phyloP scores from a whole-genome alignment of 768 basidiomycete species.

The Pisolithus sp. region DNA sequence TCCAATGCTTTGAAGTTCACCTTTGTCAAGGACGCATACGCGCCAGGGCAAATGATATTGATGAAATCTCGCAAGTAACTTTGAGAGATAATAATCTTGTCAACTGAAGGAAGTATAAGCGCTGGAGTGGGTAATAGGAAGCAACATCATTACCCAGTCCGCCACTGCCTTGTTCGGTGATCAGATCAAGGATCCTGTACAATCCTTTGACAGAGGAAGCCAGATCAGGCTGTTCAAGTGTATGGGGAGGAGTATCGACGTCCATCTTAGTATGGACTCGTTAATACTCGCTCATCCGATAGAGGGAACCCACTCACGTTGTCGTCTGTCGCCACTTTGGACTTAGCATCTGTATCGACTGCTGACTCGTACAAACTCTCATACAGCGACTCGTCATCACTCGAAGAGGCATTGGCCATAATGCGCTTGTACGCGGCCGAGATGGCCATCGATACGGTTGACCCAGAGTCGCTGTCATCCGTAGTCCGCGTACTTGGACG shows the following conservation, averaged over 20 bases:
- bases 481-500: neutral
- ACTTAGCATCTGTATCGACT: neutral
- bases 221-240: slow-evolving; percentile 1
- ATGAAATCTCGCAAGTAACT: slow-evolving; percentile 38
- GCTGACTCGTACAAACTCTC: neutral
- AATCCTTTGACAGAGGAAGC: slow-evolving; percentile 29
- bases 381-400: neutral
- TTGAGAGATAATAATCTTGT: slow-evolving; percentile 51
- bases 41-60: slow-evolving; percentile 39
- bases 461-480: neutral
- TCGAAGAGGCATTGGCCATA: neutral
- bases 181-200: slow-evolving; percentile 44
- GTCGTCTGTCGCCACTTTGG: neutral
- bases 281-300: neutral
- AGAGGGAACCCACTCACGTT: neutral
- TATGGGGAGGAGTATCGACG: neutral
- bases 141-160: slow-evolving; percentile 35
- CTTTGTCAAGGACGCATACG: slow-evolving; percentile 44
- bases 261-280: neutral
- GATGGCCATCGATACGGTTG: neutral
- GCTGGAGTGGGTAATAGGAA: neutral
- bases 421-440: neutral
- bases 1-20: slow-evolving; percentile 48
- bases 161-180: slow-evolving; percentile 39
- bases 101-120: slow-evolving; percentile 29